Conservation (phyloP, 768 basidiomycete genomes). For the Mycena polygramma region DNA sequence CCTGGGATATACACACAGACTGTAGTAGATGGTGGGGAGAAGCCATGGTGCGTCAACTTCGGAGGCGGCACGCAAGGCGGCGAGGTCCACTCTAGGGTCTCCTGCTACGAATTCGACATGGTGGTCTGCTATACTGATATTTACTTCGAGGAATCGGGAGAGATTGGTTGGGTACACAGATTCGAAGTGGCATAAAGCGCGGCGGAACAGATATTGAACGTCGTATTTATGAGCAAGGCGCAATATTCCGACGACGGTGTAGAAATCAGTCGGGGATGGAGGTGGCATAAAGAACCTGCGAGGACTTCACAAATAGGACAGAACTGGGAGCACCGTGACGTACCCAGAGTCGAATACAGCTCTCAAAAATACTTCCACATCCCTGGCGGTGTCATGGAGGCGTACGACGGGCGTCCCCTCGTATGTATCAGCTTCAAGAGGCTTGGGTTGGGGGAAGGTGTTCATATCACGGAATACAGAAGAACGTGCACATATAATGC, state of each 20-base stretch:
- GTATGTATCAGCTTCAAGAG: neutral
- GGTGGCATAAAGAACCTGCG: slow-evolving; percentile 7
- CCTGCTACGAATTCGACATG: neutral
- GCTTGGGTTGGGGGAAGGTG: neutral
- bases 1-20: too few species aligned
- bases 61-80: neutral
- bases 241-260: neutral
- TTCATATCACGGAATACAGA: neutral
- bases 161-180: neutral
- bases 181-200: neutral
- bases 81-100: neutral
- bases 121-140: slow-evolving; percentile 32
- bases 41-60: slow-evolving; percentile 9
- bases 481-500: neutral
- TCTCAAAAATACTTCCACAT: neutral
- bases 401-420: neutral
- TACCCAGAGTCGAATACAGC: neutral
- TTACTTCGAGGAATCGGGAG: neutral
- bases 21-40: slow-evolving; percentile 3
- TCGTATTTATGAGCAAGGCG: neutral
- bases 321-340: too few species aligned
- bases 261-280: neutral
- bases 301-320: too few species aligned
- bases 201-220: neutral
- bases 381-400: neutral